phyloP scores from a whole-genome alignment of 2,329 filamentous ascomycete species.

The Cytospora leucostoma region DNA sequence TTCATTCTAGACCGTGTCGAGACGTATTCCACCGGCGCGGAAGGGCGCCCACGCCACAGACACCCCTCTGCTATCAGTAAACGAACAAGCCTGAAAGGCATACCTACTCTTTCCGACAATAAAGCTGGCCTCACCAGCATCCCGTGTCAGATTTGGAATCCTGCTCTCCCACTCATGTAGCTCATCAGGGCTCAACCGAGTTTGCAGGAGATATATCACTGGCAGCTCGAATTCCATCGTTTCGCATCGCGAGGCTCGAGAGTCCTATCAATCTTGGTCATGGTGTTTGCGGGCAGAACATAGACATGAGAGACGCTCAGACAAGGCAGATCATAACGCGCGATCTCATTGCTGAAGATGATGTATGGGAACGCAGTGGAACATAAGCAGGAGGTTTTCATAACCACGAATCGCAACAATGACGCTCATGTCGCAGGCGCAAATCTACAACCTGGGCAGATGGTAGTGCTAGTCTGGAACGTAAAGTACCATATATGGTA shows the following conservation, averaged over 20 bases:
- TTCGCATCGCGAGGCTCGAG: not conserved
- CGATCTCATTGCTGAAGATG: not conserved
- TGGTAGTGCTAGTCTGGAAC: not conserved
- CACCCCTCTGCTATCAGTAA: not conserved
- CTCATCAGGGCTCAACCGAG: conserved; percentile 66
- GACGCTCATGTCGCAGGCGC: not conserved
- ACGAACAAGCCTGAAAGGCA: not conserved
- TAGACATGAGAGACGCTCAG: not conserved
- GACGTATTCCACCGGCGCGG: not conserved
- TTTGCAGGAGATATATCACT: conserved; percentile 71
- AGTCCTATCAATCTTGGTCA: not conserved
- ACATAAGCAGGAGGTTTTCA: not conserved
- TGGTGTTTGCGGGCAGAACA: not conserved
- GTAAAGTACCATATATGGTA: no score
- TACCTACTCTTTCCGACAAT: conserved; percentile 65
- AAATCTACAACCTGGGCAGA: not conserved
- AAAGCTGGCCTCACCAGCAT: conserved; percentile 70
- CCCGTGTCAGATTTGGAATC: conserved; percentile 67
- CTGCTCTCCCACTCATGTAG: conserved; percentile 65
- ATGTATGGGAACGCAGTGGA: not conserved
- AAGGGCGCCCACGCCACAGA: not conserved
- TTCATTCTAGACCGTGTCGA: not conserved
- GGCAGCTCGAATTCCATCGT: conserved; percentile 50
- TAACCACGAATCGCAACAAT: not conserved
- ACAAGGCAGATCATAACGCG: not conserved